Evolutionary conservation across 495 filamentous ascomycete genomes (phyloP), one percentile per base, ranked within the genome.

Genomic region (Aspergillus sparsus): DNA sequence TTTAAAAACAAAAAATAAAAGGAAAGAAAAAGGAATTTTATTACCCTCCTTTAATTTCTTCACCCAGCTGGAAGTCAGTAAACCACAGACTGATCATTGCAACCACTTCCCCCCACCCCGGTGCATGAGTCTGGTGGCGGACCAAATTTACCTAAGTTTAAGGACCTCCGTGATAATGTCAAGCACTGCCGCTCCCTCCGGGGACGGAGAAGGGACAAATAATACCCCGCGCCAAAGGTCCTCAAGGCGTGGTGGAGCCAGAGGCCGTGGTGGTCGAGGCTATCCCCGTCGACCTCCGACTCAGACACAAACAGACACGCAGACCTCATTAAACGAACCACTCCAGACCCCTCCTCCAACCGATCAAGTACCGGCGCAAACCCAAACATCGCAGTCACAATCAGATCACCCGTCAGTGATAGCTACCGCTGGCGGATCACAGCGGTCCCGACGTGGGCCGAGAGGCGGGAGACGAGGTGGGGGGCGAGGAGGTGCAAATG

Each of bases 401-500:
- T 46, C 57, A 21, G 60, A 13, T 31, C 42, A 56, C 1, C 15
- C 37, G 7, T 9, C 59, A 2, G 18, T 58, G 7, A 18, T 62
- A 35, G 60, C 63, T 2, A 55, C 57, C 31, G 39, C 60, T 6
- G 51, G 60, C 16, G 62, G 61, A 27, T 49, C 60, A 37, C 15
- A 67, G 15, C 68, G 74, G 46, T 61, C 69, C 9, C 72, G 66
- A 33, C 64, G 69, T 67, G 69, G 71, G 12, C 71, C 68, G 33
- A 67, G 72, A 62, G 65, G 75, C 61, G 72, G 77, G 49, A 71
- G 80, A 62, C 71, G 80, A 42, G 73, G 80, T 33, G 74, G 76
- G 53, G 66, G 74, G 44, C 64, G 71, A 42, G 65, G 71, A 42
- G 65, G 70, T 53, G 68, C 63, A 36, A 60, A 68, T 52, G 62